These are phyloP conservation scores for Heliamphora pulchella DNA, from an alignment of 179 eudicot genomes.

Conservation along the genomic window DNA sequence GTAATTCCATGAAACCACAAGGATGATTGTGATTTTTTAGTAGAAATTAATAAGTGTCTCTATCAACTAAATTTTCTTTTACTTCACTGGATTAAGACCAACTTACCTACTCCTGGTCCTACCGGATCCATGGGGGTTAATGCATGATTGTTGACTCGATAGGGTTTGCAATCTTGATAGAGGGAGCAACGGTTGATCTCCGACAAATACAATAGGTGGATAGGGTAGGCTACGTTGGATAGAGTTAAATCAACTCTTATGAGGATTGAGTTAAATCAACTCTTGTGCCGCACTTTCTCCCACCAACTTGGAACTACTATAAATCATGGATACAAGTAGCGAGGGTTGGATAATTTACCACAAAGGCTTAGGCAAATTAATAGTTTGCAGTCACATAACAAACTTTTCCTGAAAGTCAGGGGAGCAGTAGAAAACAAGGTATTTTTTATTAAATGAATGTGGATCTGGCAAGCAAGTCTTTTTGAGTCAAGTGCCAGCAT, in stretches of 20 bases:
- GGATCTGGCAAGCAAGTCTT: background rate
- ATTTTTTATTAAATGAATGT: background rate
- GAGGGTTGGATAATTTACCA: background rate
- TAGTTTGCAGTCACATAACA: constrained; percentile 4
- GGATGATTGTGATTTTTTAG: background rate
- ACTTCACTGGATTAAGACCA: background rate
- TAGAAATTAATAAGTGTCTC: background rate
- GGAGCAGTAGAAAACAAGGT: background rate
- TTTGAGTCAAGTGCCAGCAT: background rate
- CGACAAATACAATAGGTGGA: background rate
- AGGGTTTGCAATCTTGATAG: background rate
- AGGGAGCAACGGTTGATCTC: background rate
- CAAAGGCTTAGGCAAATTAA: background rate
- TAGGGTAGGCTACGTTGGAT: background rate
- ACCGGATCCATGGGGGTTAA: background rate
- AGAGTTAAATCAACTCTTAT: background rate
- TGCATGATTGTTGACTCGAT: background rate
- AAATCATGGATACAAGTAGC: too few relatives aligned
- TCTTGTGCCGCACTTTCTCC: background rate
- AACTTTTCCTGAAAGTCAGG: background rate
- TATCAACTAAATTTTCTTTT: too few relatives aligned
- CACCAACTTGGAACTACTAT: background rate
- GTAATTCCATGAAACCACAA: background rate
- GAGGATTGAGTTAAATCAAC: background rate
- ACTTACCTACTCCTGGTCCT: background rate